Conservation (phyloP, 2,329 filamentous ascomycete species). For the Phialophora verrucosa region DNA sequence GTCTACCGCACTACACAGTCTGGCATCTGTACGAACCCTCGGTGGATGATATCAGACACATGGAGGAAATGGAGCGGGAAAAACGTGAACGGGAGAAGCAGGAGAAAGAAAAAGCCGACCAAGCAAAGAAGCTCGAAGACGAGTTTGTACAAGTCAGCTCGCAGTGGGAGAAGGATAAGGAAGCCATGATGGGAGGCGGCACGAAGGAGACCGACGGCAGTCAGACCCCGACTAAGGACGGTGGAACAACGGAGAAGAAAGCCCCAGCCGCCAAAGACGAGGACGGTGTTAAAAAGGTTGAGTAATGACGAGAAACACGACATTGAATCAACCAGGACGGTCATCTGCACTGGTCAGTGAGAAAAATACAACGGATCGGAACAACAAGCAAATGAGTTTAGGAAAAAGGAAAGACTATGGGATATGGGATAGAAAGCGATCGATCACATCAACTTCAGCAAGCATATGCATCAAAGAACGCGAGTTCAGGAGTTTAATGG, state of each 20-base stretch:
- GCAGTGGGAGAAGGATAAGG: constrained; percentile 92
- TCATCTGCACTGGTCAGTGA: background rate
- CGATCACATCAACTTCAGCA: constrained; percentile 17
- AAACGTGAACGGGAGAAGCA: constrained; percentile 78
- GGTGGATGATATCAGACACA: constrained; percentile 93
- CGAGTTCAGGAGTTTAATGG: constrained; percentile 10
- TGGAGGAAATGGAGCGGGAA: constrained; percentile 98
- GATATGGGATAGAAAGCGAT: constrained; percentile 28
- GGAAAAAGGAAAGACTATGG: constrained; percentile 19
- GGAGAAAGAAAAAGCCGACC: constrained; percentile 74
- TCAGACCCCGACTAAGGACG: constrained; percentile 8
- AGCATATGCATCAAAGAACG: constrained; percentile 17
- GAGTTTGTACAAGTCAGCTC: constrained; percentile 75
- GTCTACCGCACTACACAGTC: constrained; percentile 95
- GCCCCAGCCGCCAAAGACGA: constrained; percentile 20
- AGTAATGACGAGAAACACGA: constrained; percentile 8
- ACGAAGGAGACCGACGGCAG: constrained; percentile 18
- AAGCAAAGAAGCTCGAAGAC: constrained; percentile 77
- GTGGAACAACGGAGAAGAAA: constrained; percentile 8
- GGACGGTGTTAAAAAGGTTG: background rate
- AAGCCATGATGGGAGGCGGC: constrained; percentile 63
- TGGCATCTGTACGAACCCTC: constrained; percentile 99
- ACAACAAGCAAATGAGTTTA: constrained; percentile 15
- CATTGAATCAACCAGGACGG: constrained; percentile 9
- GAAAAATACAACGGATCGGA: constrained; percentile 7